Evolutionary conservation across 208 protist genomes (phyloP), one percentile per base, ranked within the genome.

Genomic region (Acanthamoeba royreba): DNA sequence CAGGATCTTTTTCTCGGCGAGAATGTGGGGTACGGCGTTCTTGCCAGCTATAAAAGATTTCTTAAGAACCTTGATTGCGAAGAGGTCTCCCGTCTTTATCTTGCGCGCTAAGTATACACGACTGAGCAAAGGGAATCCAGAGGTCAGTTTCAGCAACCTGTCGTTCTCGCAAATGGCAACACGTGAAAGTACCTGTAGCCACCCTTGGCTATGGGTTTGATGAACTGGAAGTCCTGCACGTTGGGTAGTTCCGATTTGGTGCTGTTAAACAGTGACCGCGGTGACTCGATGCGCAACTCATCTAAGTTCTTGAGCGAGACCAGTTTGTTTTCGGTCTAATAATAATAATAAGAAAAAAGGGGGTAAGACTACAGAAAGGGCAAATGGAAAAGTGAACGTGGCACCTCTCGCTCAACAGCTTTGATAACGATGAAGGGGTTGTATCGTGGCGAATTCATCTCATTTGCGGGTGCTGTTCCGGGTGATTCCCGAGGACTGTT

Each of bases 61-160:
- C 52, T 96, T 95, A 35, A 98, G 40, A 1, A 97, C 93, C 61
- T 98, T 98, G 11, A 98, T 97, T 0, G 97, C 97, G 66, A 95
- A 98, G 1, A 97, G 33, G 81, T 97, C 95, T 5, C 96, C 95
- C n/a, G 96, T 97, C 33, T 45, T 92, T 53, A 94, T 97, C 89
- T 97, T 97, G 4, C 77, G 43, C 0, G 94, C 95, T 7, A 97
- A 81, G 33, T 93, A 95, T 15, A 97, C 96, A 15, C 42, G 28
- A 25, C 69, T 88, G 7, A 8, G 69, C 33, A 40, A 33, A 33
- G 28, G 28, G n/a, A n/a, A n/a, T 33, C 15, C 31, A 46, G 9
- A 9, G 8, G 9, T 46, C 43, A 31, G 95, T 96, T 93, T 95
- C 97, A 19, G 94, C n/a, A 22, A 81, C 69, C 13, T 55, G 63